phyloP scores from a whole-genome alignment of 306 rosid genomes.

The Malus orientalis region DNA sequence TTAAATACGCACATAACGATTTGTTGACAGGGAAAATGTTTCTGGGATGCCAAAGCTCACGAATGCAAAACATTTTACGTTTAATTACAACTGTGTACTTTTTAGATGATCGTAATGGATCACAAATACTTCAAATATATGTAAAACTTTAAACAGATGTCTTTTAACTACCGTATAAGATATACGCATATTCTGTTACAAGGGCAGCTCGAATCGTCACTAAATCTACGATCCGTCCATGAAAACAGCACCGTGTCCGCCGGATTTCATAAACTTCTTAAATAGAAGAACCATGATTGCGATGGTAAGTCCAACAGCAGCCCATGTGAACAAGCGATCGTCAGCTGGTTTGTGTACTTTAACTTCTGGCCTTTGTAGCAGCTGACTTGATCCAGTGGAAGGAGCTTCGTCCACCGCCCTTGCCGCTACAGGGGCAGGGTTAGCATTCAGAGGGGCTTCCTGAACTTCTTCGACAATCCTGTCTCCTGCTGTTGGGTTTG shows the following conservation, averaged over 20 bases:
- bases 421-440: conserved; percentile 20
- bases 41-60: neutral
- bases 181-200: conserved; percentile 1
- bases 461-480: conserved; percentile 47
- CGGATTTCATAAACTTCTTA: conserved; percentile 75
- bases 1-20: no score
- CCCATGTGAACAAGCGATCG: conserved; percentile 81
- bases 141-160: neutral
- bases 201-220: conserved; percentile 4
- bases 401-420: conserved; percentile 37
- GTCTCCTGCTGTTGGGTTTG: conserved; percentile 34
- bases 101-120: neutral
- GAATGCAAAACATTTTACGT: neutral
- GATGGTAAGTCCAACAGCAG: conserved; percentile 84
- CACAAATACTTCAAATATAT: neutral
- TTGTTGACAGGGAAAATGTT: neutral
- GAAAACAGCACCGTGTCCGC: conserved; percentile 67
- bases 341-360: conserved; percentile 50
- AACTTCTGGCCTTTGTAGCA: conserved; percentile 32
- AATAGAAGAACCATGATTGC: conserved; percentile 77
- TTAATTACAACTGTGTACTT: conserved; percentile 6
- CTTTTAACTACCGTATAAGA: neutral
- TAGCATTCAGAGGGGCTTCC: conserved; percentile 26
- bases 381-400: conserved; percentile 30
- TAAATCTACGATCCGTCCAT: conserved; percentile 61